Percentiles rank a stretch among this genome's conserved stretches.
Evolutionary conservation across 2,329 filamentous ascomycete species (phyloP).

Genomic region (Fonsecaea pedrosoi): DNA sequence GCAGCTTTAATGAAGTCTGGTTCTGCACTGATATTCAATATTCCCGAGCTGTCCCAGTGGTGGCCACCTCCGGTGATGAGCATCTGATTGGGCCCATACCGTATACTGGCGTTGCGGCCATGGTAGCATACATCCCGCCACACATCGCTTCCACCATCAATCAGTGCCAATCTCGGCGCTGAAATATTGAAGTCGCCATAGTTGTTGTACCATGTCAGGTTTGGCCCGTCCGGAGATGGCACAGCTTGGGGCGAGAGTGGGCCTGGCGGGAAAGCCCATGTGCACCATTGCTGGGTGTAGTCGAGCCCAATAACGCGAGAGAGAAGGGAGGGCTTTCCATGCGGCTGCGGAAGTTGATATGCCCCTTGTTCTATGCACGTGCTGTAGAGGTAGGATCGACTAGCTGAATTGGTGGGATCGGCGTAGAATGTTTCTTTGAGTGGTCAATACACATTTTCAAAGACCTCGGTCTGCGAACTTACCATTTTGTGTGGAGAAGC

Average conservation of each 20-base stretch:
- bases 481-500: slow-evolving; percentile 55
- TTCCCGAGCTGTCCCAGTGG: slow-evolving; percentile 59
- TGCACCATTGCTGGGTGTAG: slow-evolving; percentile 64
- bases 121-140: slow-evolving; percentile 62
- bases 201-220: slow-evolving; percentile 52
- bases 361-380: slow-evolving; percentile 56
- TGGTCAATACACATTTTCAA: neutral
- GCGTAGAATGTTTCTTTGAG: slow-evolving; percentile 51
- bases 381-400: slow-evolving; percentile 59
- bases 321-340: slow-evolving; percentile 51
- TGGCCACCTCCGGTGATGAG: slow-evolving; percentile 60
- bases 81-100: slow-evolving; percentile 56
- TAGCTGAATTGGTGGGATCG: slow-evolving; percentile 49
- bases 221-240: slow-evolving; percentile 49
- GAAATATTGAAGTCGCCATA: slow-evolving; percentile 58
- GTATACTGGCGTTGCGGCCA: slow-evolving; percentile 50
- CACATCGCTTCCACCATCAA: slow-evolving; percentile 60
- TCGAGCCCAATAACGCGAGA: slow-evolving; percentile 56
- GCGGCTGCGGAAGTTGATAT: slow-evolving; percentile 56
- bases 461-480: slow-evolving; percentile 12
- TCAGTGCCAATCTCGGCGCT: slow-evolving; percentile 58
- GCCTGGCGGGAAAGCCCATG: slow-evolving; percentile 60
- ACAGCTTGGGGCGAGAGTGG: slow-evolving; percentile 40
- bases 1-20: slow-evolving; percentile 60
- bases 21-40: slow-evolving; percentile 53